Percentiles rank a stretch among this genome's conserved stretches.
Conservation (phyloP, 192 early-diverging fungal species). For the Coemansia erecta region DNA sequence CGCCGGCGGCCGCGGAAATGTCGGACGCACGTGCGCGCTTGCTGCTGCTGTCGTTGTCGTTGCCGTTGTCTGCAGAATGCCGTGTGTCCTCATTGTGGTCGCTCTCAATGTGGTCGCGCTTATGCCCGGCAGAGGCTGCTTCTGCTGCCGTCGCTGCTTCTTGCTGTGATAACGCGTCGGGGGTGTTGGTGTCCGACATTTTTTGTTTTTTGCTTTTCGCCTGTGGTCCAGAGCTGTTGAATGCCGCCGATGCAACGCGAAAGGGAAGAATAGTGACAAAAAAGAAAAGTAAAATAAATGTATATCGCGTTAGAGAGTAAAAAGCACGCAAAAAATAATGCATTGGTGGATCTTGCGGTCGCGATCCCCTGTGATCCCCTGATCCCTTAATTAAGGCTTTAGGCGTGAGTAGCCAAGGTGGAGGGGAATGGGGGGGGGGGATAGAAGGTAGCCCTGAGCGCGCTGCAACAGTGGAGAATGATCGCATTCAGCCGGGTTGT, state of each 20-base stretch:
- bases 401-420: too few relatives aligned
- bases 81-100: neutral
- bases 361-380: neutral
- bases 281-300: neutral
- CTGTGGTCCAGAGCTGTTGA: neutral
- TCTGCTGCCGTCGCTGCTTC: slow-evolving; percentile 4
- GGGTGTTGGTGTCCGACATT: neutral
- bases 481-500: too few relatives aligned
- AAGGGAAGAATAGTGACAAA: neutral
- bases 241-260: neutral
- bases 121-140: neutral
- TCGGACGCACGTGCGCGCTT: slow-evolving; percentile 14
- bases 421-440: too few relatives aligned
- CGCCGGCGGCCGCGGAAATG: too few relatives aligned
- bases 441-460: too few relatives aligned
- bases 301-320: neutral
- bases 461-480: too few relatives aligned
- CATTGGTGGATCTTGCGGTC: neutral
- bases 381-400: too few relatives aligned
- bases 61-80: neutral
- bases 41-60: neutral
- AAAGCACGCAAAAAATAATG: neutral
- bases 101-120: slow-evolving; percentile 16
- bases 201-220: neutral
- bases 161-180: neutral